Conservation (phyloP, 768 basidiomycete species). For the Gautieria morchelliformis region DNA sequence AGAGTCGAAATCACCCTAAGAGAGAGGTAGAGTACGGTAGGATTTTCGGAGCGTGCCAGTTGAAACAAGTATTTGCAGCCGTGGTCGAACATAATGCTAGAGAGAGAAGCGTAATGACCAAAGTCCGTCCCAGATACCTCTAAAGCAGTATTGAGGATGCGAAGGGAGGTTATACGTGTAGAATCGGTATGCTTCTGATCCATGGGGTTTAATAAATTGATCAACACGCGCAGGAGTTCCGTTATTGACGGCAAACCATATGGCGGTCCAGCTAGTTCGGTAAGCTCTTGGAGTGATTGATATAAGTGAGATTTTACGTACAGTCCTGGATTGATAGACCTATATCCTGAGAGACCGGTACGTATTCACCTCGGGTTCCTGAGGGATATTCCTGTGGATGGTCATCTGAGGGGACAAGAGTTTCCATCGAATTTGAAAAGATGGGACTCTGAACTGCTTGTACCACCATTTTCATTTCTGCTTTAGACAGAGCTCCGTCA, state of each 20-base stretch:
- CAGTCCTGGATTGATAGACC: background rate
- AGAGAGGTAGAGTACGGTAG: constrained; percentile 65
- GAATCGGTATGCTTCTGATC: constrained; percentile 96
- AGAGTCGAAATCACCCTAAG: constrained; percentile 83
- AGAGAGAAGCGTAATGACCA: constrained; percentile 67
- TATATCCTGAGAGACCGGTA: background rate
- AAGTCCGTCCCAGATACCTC: constrained; percentile 75
- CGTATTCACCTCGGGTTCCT: background rate
- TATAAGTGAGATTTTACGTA: background rate
- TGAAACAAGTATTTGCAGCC: constrained; percentile 98
- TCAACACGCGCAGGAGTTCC: constrained; percentile 87
- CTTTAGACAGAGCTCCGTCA: constrained; percentile 33
- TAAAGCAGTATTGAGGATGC: constrained; percentile 79
- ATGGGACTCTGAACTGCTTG: constrained; percentile 17
- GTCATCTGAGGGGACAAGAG: background rate
- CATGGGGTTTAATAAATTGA: constrained; percentile 90
- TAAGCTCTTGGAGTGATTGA: background rate
- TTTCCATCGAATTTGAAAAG: background rate
- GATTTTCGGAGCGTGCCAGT: constrained; percentile 85
- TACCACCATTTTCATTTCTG: constrained; percentile 56
- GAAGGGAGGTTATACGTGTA: constrained; percentile 80
- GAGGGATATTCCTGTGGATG: background rate
- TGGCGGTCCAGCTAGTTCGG: constrained; percentile 16
- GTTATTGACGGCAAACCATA: constrained; percentile 90
- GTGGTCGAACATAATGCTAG: constrained; percentile 69